Evolutionary conservation across 345 rosid genomes (phyloP).

Genomic region (Raphanus sativus): DNA sequence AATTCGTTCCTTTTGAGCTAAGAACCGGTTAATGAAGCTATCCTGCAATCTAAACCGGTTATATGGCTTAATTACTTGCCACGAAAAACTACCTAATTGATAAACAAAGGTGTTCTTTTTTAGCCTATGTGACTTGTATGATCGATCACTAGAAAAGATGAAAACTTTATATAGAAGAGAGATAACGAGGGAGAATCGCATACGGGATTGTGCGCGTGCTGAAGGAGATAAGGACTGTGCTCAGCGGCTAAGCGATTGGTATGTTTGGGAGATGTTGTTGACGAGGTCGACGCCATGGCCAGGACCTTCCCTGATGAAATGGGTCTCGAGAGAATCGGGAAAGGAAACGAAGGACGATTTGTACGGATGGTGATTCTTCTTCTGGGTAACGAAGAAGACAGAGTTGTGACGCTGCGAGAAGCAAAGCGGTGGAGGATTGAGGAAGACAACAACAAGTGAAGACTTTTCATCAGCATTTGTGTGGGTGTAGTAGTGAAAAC

Average conservation of each 20-base stretch:
- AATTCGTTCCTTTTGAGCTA: not conserved
- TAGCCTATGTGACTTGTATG: not conserved
- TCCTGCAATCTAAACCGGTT: conserved; percentile 7
- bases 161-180: conserved; percentile 1
- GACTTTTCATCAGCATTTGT: conserved; percentile 37
- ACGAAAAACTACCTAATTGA: not conserved
- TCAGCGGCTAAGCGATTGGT: conserved; percentile 76
- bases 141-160: not conserved
- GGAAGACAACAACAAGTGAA: conserved; percentile 33
- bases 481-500: conserved; percentile 4
- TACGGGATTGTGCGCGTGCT: conserved; percentile 91
- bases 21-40: not conserved
- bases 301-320: conserved; percentile 41
- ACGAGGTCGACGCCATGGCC: conserved; percentile 52
- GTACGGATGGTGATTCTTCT: conserved; percentile 1
- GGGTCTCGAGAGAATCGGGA: conserved; percentile 38
- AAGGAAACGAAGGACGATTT: conserved; percentile 19
- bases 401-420: conserved; percentile 27
- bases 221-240: conserved; percentile 92
- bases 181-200: not conserved
- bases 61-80: not conserved
- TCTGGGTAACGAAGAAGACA: conserved; percentile 28
- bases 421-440: conserved; percentile 29
- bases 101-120: not conserved
- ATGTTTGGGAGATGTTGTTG: conserved; percentile 43